Evolutionary conservation across 495 filamentous ascomycete genomes (phyloP).

Genomic region (Podospora didyma): DNA sequence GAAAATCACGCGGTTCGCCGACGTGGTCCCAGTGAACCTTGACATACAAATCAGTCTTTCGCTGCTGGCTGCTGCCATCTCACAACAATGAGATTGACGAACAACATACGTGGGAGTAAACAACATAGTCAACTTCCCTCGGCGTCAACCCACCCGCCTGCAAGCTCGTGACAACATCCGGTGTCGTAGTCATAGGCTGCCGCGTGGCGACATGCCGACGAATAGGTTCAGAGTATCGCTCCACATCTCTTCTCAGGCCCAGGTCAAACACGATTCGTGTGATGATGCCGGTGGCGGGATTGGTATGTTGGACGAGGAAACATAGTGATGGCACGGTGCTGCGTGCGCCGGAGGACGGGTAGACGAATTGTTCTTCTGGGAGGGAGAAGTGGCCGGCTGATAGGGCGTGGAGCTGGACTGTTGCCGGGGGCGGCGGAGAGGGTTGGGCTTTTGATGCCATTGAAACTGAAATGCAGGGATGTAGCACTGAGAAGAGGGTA

Average conservation of each 20-base stretch:
- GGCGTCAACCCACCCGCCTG: conserved; percentile 24
- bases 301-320: conserved; percentile 37
- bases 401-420: conserved; percentile 43
- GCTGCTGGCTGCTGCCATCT: no score
- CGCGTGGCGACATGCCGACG: conserved; percentile 31
- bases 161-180: conserved; percentile 33
- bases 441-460: neutral
- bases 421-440: conserved; percentile 17
- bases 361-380: conserved; percentile 37
- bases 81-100: no score
- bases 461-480: neutral
- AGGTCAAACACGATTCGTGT: conserved; percentile 41
- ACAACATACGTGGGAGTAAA: conserved; percentile 36
- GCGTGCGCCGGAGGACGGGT: conserved; percentile 20
- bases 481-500: no score
- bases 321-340: conserved; percentile 23
- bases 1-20: conserved; percentile 37
- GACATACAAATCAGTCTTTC: no score
- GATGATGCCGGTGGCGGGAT: conserved; percentile 1
- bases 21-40: conserved; percentile 42
- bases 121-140: conserved; percentile 36
- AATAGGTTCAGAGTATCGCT: conserved; percentile 30
- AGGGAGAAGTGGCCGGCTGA: conserved; percentile 38
- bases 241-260: conserved; percentile 29
- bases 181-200: conserved; percentile 30